A percentile compares a stretch with the other conserved stretches of the same genome.
Conservation (phyloP, 495 filamentous ascomycete genomes). For the Penicillium salamii region DNA sequence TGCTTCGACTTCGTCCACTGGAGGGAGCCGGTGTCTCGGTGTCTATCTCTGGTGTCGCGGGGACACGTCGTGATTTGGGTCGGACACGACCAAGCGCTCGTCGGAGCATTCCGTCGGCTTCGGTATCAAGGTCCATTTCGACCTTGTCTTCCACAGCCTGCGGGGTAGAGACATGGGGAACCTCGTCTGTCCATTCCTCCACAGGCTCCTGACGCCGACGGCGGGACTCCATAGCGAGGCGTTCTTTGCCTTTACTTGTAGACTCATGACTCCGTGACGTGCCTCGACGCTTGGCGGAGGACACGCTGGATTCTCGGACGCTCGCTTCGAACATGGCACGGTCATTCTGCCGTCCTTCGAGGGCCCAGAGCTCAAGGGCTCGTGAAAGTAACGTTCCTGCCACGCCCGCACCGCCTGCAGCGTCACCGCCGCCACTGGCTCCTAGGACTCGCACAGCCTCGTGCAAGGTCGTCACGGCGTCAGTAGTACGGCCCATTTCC, state of each 20-base stretch:
- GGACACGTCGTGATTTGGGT: slow-evolving; percentile 23
- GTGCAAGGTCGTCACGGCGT: slow-evolving; percentile 65
- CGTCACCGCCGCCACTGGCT: slow-evolving; percentile 52
- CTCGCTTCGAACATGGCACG: slow-evolving; percentile 3
- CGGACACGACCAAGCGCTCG: slow-evolving; percentile 37
- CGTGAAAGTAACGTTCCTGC: slow-evolving; percentile 73
- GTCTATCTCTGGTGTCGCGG: slow-evolving; percentile 21
- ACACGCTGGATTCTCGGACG: background rate
- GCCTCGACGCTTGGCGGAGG: slow-evolving; percentile 13
- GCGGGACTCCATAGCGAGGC: slow-evolving; percentile 12
- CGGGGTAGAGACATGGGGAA: slow-evolving; percentile 24
- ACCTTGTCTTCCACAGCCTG: slow-evolving; percentile 33
- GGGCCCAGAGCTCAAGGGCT: slow-evolving; percentile 65
- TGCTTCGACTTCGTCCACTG: slow-evolving; percentile 18
- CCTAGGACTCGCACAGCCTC: slow-evolving; percentile 62
- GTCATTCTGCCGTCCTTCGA: slow-evolving; percentile 33
- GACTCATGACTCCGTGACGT: slow-evolving; percentile 24
- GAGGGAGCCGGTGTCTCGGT: slow-evolving; percentile 20
- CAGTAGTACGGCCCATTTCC: slow-evolving; percentile 61
- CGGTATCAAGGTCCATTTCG: slow-evolving; percentile 42
- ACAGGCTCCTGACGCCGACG: slow-evolving; percentile 22
- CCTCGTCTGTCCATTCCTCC: slow-evolving; percentile 40
- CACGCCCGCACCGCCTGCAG: slow-evolving; percentile 63
- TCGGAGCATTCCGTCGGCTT: slow-evolving; percentile 38
- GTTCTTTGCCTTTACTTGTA: slow-evolving; percentile 31